These are phyloP conservation scores for Fusarium temperatum DNA, from an alignment of 2,329 filamentous ascomycete species.

Conservation along the genomic window DNA sequence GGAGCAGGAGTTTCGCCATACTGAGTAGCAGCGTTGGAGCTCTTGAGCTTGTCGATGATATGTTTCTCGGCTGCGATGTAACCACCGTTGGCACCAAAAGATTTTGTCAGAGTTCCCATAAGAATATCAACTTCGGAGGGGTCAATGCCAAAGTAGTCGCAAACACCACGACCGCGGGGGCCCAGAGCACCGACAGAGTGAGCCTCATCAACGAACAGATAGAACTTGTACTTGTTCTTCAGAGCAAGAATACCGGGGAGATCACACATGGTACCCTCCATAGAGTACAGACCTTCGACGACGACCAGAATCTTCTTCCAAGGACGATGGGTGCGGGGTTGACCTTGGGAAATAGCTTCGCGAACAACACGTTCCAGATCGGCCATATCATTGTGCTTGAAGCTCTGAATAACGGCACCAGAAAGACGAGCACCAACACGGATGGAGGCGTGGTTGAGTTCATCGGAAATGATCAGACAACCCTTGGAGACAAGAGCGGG, in stretches of 20 bases:
- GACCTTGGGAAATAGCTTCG: constrained; percentile 93
- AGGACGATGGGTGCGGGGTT: constrained; percentile 96
- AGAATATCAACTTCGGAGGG: constrained; percentile 89
- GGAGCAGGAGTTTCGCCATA: constrained; percentile 90
- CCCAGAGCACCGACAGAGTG: constrained; percentile 95
- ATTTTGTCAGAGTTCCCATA: constrained; percentile 98
- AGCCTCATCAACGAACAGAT: constrained; percentile 94
- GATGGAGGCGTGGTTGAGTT: constrained; percentile 97
- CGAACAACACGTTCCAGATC: constrained; percentile 87
- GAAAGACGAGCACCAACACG: constrained; percentile 94
- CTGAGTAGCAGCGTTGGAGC: constrained; percentile 84
- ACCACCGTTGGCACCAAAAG: constrained; percentile 96
- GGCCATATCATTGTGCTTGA: constrained; percentile 96
- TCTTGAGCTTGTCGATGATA: constrained; percentile 91
- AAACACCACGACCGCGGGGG: constrained; percentile 88
- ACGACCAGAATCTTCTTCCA: constrained; percentile 99
- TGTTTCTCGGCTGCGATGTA: constrained; percentile 90
- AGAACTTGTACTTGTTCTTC: constrained; percentile 97
- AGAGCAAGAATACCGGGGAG: constrained; percentile 87
- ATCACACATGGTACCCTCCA: constrained; percentile 99
- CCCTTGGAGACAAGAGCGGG: constrained; percentile 92
- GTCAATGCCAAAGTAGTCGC: constrained; percentile 95
- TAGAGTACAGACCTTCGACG: constrained; percentile 96
- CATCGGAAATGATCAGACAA: constrained; percentile 93
- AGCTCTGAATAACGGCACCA: constrained; percentile 92